Evolutionary conservation across 352 stramenopile species (phyloP), one percentile per base, ranked within the genome.

Genomic region (Phytophthora fragariaefolia): DNA sequence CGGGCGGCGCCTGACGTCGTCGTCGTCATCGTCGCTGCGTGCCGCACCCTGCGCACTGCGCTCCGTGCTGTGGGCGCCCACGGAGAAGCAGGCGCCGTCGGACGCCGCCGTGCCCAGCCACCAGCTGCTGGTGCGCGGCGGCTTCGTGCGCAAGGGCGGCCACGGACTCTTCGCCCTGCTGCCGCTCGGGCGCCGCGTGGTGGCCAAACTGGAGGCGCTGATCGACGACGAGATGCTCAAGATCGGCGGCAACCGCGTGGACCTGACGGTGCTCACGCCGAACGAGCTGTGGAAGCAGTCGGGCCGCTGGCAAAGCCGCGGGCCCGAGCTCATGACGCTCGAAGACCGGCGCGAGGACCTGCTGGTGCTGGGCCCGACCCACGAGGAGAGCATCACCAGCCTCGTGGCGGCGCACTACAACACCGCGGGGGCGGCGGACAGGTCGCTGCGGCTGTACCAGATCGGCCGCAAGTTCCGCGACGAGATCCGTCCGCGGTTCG

Each of bases 391-490:
- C 54, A 77, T 97, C 49, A 93, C 89, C 3, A 90, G 81, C 26
- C 80, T 97, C 17, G 88, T 96, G 24, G 83, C 87, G 7, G 61
- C 68, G 4, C 71, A 92, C 45, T 93, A 90, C 53, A 83, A 71
- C 18, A 61, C 75, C 22, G 56, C 61, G 22, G 63, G 50, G 12
- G 48, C 36, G 24, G 61, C 62, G 8, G 74, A 87, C 20, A 61
- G 61, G 10, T 92, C 88, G 28, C 60, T 96, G 28, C 75, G 85
- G 0, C 18, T 97, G 58, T 97, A 97, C 65, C 90, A 97, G 77
- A 83, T 97, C 45, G 84, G 85, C 48, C 84, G 75, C 57, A 97
- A 97, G 69, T 97, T 94, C 63, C 85, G 90, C 34, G 90, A 97
- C 64, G 90, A 97, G 65, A 91, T 95, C 47, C 90, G 90, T 0